phyloP scores from a whole-genome alignment of 192 early-diverging fungal genomes.

The Phycomyces blakesleeanus region DNA sequence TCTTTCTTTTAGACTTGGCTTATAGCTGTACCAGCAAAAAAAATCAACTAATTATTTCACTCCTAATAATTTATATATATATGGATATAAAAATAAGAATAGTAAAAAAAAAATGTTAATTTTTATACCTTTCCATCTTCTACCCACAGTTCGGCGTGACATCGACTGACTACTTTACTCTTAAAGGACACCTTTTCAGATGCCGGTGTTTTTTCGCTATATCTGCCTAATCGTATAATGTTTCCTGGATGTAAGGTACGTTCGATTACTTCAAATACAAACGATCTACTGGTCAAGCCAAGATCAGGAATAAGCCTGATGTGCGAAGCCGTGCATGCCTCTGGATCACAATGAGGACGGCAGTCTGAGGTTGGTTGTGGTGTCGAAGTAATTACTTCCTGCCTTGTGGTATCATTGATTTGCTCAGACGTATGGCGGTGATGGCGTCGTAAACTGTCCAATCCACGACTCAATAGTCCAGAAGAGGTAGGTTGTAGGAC shows the following conservation, averaged over 20 bases:
- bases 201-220: constrained; percentile 53
- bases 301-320: constrained; percentile 52
- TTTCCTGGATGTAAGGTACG: constrained; percentile 46
- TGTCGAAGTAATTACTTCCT: background rate
- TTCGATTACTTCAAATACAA: constrained; percentile 63
- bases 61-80: background rate
- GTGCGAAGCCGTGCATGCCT: constrained; percentile 12
- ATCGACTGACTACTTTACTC: constrained; percentile 80
- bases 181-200: constrained; percentile 64
- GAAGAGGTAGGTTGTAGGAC: background rate
- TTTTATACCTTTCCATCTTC: constrained; percentile 54
- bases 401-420: background rate
- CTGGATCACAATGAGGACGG: background rate
- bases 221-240: constrained; percentile 54
- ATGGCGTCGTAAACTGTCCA: constrained; percentile 14
- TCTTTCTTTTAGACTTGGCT: background rate
- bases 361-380: background rate
- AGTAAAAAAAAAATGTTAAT: background rate
- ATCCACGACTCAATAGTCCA: constrained; percentile 11
- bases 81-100: background rate
- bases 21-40: background rate
- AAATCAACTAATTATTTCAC: background rate
- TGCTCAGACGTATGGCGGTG: constrained; percentile 1
- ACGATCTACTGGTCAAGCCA: constrained; percentile 39
- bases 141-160: constrained; percentile 85